Percentiles rank a stretch among this genome's conserved stretches.
Evolutionary conservation across 208 protist genomes (phyloP).

Genomic region (Trypanosoma cruzi): DNA sequence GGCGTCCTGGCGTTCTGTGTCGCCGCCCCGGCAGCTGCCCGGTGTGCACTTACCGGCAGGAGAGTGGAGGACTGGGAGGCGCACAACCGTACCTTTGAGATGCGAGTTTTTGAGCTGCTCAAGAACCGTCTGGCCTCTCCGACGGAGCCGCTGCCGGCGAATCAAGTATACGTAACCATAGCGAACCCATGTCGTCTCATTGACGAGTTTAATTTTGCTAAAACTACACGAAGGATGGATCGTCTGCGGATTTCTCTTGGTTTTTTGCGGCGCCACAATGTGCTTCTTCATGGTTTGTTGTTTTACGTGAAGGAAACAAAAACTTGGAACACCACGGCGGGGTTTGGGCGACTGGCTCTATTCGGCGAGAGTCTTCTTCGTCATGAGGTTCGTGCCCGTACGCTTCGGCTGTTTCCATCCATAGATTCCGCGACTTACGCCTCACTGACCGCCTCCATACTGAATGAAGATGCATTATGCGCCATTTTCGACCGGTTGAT

Average conservation of each 20-base stretch:
- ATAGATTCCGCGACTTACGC: conserved; percentile 37
- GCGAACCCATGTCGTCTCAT: conserved; percentile 64
- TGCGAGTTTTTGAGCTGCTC: conserved; percentile 39
- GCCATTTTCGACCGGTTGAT: conserved; percentile 57
- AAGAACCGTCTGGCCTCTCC: conserved; percentile 57
- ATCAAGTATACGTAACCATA: conserved; percentile 60
- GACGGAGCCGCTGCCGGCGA: conserved; percentile 49
- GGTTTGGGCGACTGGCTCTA: conserved; percentile 75
- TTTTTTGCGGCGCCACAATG: conserved; percentile 87
- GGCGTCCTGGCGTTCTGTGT: not conserved
- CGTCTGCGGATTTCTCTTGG: conserved; percentile 46
- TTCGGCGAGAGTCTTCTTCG: conserved; percentile 63
- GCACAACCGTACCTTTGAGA: conserved; percentile 26
- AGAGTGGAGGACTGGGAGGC: conserved; percentile 32
- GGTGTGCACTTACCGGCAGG: conserved; percentile 29
- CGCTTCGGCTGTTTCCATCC: conserved; percentile 70
- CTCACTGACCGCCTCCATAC: conserved; percentile 22
- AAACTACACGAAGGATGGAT: conserved; percentile 48
- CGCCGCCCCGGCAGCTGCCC: not conserved
- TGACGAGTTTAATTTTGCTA: conserved; percentile 68
- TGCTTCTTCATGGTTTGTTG: conserved; percentile 83
- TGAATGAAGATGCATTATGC: conserved; percentile 39
- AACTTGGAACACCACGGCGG: conserved; percentile 76
- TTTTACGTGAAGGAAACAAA: conserved; percentile 61
- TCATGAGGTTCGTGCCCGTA: conserved; percentile 52